Percentiles rank a stretch among this genome's conserved stretches.
These are phyloP conservation scores for Plectosphaerella plurivora DNA, from an alignment of 2,329 filamentous ascomycete species.

Conservation along the genomic window DNA sequence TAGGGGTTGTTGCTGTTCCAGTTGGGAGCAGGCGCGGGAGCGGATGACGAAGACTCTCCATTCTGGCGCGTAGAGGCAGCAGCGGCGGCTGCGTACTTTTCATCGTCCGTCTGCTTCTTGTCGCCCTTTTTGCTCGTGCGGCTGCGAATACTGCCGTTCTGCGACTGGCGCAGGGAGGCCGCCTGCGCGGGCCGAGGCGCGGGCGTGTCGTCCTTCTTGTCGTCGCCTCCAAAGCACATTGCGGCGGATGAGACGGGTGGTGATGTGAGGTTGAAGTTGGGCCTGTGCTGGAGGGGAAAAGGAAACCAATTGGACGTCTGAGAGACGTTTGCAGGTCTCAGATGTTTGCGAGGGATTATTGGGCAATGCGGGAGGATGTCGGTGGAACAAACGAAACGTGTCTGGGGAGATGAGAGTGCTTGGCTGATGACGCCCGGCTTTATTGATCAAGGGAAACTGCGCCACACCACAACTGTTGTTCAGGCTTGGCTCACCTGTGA, in stretches of 20 bases:
- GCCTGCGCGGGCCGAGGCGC: constrained; percentile 32
- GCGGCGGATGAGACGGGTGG: background rate
- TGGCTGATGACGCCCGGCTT: too few species aligned
- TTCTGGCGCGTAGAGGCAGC: constrained; percentile 16
- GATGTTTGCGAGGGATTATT: background rate
- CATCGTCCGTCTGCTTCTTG: constrained; percentile 6
- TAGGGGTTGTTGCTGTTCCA: constrained; percentile 12
- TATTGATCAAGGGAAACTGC: too few species aligned
- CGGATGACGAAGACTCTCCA: constrained; percentile 7
- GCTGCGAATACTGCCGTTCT: constrained; percentile 3
- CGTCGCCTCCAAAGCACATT: constrained; percentile 48
- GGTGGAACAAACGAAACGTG: background rate
- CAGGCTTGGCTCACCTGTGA: too few species aligned
- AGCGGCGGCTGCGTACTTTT: constrained; percentile 14
- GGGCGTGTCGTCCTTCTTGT: constrained; percentile 31
- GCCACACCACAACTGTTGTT: too few species aligned
- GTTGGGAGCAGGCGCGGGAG: constrained; percentile 11
- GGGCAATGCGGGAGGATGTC: background rate
- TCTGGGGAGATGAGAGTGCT: too few species aligned
- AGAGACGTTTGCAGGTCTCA: too few species aligned
- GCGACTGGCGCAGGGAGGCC: constrained; percentile 1
- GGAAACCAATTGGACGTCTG: too few species aligned
- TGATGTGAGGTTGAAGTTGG: background rate
- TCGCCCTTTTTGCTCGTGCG: constrained; percentile 6
- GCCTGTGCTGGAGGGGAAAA: background rate